Conservation (phyloP, 2,329 filamentous ascomycete species). For the Pseudophaeomoniella oleicola region DNA sequence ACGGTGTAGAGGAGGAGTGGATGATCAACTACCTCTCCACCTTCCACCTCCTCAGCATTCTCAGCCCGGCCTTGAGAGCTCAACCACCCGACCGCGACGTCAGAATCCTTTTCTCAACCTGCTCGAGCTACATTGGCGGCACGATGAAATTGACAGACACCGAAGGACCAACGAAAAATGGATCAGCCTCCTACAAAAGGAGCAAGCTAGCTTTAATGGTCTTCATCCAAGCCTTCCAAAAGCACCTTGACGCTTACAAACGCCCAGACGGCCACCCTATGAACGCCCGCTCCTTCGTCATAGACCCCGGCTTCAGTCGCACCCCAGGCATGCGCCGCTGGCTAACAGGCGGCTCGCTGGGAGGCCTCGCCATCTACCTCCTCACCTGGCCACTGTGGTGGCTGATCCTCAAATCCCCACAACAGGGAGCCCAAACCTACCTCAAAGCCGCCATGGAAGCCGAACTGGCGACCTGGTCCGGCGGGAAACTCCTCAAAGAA, state of each 20-base stretch:
- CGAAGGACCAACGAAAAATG: conserved; percentile 9
- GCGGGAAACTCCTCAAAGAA: conserved; percentile 73
- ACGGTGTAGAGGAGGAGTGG: conserved; percentile 82
- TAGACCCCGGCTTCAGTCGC: conserved; percentile 71
- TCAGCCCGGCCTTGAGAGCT: conserved; percentile 76
- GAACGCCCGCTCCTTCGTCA: conserved; percentile 70
- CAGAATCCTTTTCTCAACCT: conserved; percentile 71
- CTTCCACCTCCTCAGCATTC: conserved; percentile 83
- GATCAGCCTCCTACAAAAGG: conserved; percentile 34
- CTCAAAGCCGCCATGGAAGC: conserved; percentile 76
- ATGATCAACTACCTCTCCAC: conserved; percentile 91
- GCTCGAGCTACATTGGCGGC: conserved; percentile 72
- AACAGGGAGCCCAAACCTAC: conserved; percentile 75
- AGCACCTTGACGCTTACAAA: conserved; percentile 72
- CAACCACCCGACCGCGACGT: conserved; percentile 93
- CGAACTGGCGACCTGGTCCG: conserved; percentile 46
- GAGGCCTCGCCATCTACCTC: conserved; percentile 65
- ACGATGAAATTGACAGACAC: conserved; percentile 38
- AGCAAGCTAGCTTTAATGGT: conserved; percentile 67
- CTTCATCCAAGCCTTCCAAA: conserved; percentile 83
- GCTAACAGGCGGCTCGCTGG: conserved; percentile 70
- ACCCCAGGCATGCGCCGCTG: conserved; percentile 81
- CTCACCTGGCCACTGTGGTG: conserved; percentile 68
- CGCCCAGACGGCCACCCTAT: conserved; percentile 70
- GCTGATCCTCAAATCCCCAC: conserved; percentile 72